These are phyloP conservation scores for Ramaria rubella DNA, from an alignment of 768 basidiomycete genomes.

Conservation along the genomic window DNA sequence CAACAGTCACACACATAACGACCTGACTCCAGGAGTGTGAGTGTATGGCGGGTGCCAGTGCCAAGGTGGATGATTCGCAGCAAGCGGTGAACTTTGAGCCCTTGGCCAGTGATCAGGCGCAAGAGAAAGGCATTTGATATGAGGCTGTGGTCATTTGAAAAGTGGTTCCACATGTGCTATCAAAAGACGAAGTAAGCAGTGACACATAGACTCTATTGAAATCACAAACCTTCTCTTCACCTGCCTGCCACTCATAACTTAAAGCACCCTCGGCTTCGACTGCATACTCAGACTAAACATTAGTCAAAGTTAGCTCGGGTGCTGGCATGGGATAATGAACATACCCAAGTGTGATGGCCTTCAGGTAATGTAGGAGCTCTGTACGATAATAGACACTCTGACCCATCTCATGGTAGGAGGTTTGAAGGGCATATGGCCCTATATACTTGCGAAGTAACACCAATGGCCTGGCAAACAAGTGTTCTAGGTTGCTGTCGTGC, in stretches of 20 bases:
- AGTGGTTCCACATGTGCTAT: conserved; percentile 17
- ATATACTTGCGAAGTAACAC: conserved; percentile 19
- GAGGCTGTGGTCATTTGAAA: conserved; percentile 25
- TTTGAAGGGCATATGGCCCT: conserved; percentile 28
- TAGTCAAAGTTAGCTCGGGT: not conserved
- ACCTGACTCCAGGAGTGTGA: conserved; percentile 22
- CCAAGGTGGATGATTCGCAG: conserved; percentile 20
- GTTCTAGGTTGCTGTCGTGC: no score
- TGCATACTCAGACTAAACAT: no score
- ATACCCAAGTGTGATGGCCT: conserved; percentile 24
- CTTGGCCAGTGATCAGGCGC: conserved; percentile 16
- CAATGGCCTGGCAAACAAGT: conserved; percentile 24
- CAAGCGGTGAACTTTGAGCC: conserved; percentile 20
- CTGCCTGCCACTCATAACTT: not conserved
- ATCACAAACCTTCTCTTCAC: conserved; percentile 6
- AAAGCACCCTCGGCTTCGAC: no score
- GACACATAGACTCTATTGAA: conserved; percentile 16
- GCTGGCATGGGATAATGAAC: not conserved
- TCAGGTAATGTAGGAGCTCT: conserved; percentile 20
- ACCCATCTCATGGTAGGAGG: conserved; percentile 26
- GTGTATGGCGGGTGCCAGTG: conserved; percentile 19
- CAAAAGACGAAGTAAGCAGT: not conserved
- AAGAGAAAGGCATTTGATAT: conserved; percentile 26
- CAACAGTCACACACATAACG: conserved; percentile 30
- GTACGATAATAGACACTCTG: no score